Evolutionary conservation across 768 basidiomycete genomes (phyloP).

Genomic region (Pleurotus djamor): DNA sequence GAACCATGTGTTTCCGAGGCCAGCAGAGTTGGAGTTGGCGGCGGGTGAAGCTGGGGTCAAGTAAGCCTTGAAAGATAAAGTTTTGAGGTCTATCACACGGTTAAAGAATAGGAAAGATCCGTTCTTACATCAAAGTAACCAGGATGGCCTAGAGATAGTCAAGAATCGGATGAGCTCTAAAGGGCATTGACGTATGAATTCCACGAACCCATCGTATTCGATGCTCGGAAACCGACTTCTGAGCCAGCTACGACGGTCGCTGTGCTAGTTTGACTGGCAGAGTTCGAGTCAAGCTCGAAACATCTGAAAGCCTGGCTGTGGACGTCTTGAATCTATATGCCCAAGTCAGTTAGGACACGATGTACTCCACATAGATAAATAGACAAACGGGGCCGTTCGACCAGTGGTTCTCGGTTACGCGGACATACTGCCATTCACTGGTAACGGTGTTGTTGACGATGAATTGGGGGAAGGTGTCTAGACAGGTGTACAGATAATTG

Average conservation of each 20-base stretch:
- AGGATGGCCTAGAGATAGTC: conserved; percentile 25
- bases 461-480: conserved; percentile 28
- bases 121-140: conserved; percentile 17
- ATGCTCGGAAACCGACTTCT: conserved; percentile 27
- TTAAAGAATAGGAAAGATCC: not conserved
- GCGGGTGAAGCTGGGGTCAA: conserved; percentile 27
- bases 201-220: conserved; percentile 25
- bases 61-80: too few relatives aligned
- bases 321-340: conserved; percentile 30
- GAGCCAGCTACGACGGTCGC: conserved; percentile 28
- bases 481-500: too few relatives aligned
- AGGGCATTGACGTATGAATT: not conserved
- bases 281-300: conserved; percentile 27
- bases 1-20: conserved; percentile 40
- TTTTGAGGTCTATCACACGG: too few relatives aligned
- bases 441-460: conserved; percentile 22
- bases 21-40: conserved; percentile 34
- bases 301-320: conserved; percentile 31
- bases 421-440: conserved; percentile 31
- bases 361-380: not conserved
- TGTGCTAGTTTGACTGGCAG: conserved; percentile 22
- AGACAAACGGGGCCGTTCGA: conserved; percentile 24
- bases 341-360: not conserved
- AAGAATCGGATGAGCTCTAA: not conserved
- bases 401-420: conserved; percentile 31